phyloP scores from a whole-genome alignment of 73 alveolate species.

The Stentor roeselii region DNA sequence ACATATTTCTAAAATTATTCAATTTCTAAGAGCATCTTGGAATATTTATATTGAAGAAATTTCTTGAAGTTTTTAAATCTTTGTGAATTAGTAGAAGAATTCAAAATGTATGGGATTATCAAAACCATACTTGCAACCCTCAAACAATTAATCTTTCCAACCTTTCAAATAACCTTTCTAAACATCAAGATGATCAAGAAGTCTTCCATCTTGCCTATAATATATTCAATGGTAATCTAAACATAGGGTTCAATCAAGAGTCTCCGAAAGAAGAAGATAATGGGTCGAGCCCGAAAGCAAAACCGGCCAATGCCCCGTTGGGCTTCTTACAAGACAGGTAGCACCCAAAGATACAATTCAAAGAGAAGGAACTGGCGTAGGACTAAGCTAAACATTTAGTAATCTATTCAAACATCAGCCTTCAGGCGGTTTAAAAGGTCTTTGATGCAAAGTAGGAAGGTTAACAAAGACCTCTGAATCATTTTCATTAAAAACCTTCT shows the following conservation, averaged over 20 bases:
- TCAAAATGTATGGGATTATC: too few relatives aligned
- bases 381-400: slow-evolving; percentile 19
- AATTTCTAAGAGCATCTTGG: too few relatives aligned
- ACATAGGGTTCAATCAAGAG: slow-evolving; percentile 15
- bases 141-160: too few relatives aligned
- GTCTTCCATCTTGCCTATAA: too few relatives aligned
- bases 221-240: slow-evolving; percentile 5
- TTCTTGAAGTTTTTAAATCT: too few relatives aligned
- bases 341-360: slow-evolving; percentile 24
- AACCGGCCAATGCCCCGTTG: slow-evolving; percentile 26
- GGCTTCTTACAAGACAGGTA: slow-evolving; percentile 26
- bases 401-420: too few relatives aligned
- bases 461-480: not conserved
- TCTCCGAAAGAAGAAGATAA: not conserved
- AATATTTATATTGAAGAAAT: too few relatives aligned
- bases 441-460: not conserved
- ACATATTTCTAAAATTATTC: too few relatives aligned
- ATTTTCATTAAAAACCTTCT: not conserved
- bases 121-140: too few relatives aligned
- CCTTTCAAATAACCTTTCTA: too few relatives aligned
- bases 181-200: too few relatives aligned
- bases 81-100: too few relatives aligned
- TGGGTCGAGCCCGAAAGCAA: slow-evolving; percentile 18
- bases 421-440: not conserved
- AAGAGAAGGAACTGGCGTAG: slow-evolving; percentile 25